Base-by-base conservation (phyloP, 2,329 filamentous ascomycete species). In the Fusarium sp. region DNA sequence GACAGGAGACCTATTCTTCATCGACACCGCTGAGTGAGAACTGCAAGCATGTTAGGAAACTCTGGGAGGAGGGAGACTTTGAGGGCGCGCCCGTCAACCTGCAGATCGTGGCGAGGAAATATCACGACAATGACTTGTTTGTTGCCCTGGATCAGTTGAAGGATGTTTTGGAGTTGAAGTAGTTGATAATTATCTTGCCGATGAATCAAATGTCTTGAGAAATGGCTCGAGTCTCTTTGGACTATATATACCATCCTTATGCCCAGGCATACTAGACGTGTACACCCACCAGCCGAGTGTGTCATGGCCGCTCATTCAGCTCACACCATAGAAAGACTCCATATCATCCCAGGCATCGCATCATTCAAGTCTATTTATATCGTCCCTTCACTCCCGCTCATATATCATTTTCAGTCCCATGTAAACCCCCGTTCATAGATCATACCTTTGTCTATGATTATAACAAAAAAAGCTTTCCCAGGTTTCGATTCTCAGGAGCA, bases 41-140 rank as follows among this genome's bases (percentile, higher is more conserved):
- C 3, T 63, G 64, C 13, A 50, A 74, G 45, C 74, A 79, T 10
- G 81, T 80, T 1, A 74, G 79, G 10, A 62, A 78, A 30, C 45
- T 83, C 4, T 84, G 82, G 82, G 76, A 68, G 2, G 74, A 81
- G 16, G 77, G 79, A 0, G 78, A 82, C 59, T 84, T 83, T 43
- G 79, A 82, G 58, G 81, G 79, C 0, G 82, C 81, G 1, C 82
- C 82, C 1, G 67, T 84, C 1, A 75, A 77, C 6, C 45, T 84
- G 23, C 82, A 84, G 71, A 70, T 84, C 13, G 78, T 83, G 5
- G 81, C 79, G 4, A 78, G 80, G 7, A 81, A 78, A 65, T 80
- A 83, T 48, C 75, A 82, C 32, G 83, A 85, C 3, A 67, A 71
- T 18, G 57, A 71, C 16, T 18, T 71, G 3, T 63, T 67, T n/a